These are phyloP conservation scores for Gymnopilus junonius DNA, from an alignment of 768 basidiomycete genomes.

Conservation along the genomic window DNA sequence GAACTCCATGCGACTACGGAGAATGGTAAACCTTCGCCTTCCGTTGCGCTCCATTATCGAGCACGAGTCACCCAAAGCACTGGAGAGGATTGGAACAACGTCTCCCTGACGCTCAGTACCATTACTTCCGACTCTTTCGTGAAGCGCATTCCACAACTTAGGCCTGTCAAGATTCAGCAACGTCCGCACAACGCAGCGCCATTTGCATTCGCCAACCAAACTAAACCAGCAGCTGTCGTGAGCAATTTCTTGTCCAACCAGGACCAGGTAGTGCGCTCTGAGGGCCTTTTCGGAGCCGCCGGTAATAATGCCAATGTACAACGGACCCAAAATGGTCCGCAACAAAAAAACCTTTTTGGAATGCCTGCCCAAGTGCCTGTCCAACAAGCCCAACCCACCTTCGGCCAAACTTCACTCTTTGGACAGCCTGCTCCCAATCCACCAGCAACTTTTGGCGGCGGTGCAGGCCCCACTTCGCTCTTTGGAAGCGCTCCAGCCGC, in stretches of 20 bases:
- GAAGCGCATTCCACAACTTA: slow-evolving; percentile 39
- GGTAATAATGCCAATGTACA: neutral
- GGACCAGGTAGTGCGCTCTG: too few relatives aligned
- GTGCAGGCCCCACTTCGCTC: neutral
- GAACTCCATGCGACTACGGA: slow-evolving; percentile 59
- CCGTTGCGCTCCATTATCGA: slow-evolving; percentile 56
- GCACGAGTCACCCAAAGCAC: slow-evolving; percentile 57
- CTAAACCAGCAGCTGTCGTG: neutral
- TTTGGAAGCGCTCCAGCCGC: neutral
- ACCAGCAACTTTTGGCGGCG: neutral
- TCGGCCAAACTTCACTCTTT: neutral
- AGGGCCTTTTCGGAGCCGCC: too few relatives aligned
- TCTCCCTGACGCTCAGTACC: slow-evolving; percentile 57
- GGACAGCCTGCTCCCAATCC: neutral
- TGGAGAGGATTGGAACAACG: slow-evolving; percentile 63
- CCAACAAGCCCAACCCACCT: neutral
- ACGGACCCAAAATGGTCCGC: neutral
- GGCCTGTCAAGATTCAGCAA: slow-evolving; percentile 34
- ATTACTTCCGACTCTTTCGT: slow-evolving; percentile 39
- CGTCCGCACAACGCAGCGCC: slow-evolving; percentile 6
- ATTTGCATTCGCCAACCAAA: slow-evolving; percentile 2
- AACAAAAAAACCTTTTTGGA: too few relatives aligned
- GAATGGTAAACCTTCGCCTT: slow-evolving; percentile 45
- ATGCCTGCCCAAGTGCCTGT: too few relatives aligned
- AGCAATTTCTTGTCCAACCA: neutral